phyloP scores from a whole-genome alignment of 1,284 basidiomycete species.

The Trichosporon faecale region DNA sequence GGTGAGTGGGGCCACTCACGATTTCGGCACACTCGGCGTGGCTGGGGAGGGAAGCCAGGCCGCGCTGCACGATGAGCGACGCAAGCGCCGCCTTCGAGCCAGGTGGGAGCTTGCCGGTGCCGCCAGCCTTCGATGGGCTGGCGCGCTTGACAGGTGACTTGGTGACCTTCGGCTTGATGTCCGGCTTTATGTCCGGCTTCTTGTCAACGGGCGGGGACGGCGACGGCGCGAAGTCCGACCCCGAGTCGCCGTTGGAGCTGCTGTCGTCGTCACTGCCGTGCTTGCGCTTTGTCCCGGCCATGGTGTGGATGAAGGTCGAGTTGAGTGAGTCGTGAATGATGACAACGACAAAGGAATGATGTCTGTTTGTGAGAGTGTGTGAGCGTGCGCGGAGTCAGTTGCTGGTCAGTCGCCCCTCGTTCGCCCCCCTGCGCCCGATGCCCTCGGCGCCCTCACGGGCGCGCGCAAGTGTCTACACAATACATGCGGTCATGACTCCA shows the following conservation, averaged over 20 bases:
- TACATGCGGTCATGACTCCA: not conserved
- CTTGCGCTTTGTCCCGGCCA: not conserved
- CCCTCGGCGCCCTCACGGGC: not conserved
- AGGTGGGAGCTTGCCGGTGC: not conserved
- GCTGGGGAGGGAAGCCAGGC: not conserved
- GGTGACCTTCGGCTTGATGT: not conserved
- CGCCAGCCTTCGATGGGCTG: not conserved
- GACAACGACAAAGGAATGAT: not conserved
- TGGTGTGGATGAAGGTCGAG: not conserved
- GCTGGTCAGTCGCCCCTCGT: not conserved
- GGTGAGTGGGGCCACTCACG: not conserved
- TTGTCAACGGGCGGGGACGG: not conserved
- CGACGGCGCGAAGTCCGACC: not conserved
- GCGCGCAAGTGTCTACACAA: not conserved
- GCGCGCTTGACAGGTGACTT: not conserved
- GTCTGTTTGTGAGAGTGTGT: not conserved
- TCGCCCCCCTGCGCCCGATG: not conserved
- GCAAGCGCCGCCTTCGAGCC: not conserved
- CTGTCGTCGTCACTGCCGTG: not conserved
- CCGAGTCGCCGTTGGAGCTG: not conserved
- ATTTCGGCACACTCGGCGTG: not conserved
- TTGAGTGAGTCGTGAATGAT: not conserved
- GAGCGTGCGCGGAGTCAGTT: not conserved
- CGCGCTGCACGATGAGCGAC: constrained; percentile 2
- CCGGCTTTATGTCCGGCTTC: not conserved